Conservation (phyloP, 768 basidiomycete genomes). For the Rhodotorula graminis region DNA sequence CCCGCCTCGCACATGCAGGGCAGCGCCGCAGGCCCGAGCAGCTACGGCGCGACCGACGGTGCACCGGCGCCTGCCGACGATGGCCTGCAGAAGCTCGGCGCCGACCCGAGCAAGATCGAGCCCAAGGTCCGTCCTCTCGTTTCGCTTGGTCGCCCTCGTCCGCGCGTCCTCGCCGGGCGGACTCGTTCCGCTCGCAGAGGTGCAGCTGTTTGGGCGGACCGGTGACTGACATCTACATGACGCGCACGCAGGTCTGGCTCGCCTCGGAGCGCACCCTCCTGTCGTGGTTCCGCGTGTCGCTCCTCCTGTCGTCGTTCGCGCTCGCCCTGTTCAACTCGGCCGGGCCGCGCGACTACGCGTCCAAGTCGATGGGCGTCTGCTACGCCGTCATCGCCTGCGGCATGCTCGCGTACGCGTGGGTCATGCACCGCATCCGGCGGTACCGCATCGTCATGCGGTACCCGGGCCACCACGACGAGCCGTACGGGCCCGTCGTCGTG, state of each 20-base stretch:
- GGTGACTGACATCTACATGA: not conserved
- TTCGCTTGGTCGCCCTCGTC: not conserved
- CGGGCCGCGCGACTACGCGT: constrained; percentile 57
- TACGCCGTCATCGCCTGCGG: constrained; percentile 76
- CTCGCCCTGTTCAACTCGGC: constrained; percentile 79
- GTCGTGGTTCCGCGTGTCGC: constrained; percentile 78
- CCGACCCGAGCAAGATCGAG: constrained; percentile 36
- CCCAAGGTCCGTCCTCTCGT: constrained; percentile 26
- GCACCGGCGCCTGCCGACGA: constrained; percentile 1
- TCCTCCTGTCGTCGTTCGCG: constrained; percentile 77
- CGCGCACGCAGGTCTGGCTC: constrained; percentile 34
- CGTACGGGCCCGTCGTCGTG: constrained; percentile 75
- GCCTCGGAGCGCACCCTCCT: constrained; percentile 61
- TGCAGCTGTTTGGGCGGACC: no score
- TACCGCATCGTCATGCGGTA: constrained; percentile 84
- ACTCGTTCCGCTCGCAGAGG: not conserved
- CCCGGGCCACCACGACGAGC: constrained; percentile 80
- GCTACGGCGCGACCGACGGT: constrained; percentile 29
- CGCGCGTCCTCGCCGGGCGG: not conserved
- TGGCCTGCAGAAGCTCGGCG: constrained; percentile 28
- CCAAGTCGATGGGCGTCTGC: constrained; percentile 63
- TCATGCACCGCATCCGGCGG: constrained; percentile 77
- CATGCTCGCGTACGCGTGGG: constrained; percentile 77
- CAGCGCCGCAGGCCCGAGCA: not conserved
- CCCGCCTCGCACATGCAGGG: not conserved